Percentiles rank a stretch among this genome's conserved stretches.
Evolutionary conservation across 495 filamentous ascomycete species (phyloP).

Genomic region (Aspergillus bertholletiae): DNA sequence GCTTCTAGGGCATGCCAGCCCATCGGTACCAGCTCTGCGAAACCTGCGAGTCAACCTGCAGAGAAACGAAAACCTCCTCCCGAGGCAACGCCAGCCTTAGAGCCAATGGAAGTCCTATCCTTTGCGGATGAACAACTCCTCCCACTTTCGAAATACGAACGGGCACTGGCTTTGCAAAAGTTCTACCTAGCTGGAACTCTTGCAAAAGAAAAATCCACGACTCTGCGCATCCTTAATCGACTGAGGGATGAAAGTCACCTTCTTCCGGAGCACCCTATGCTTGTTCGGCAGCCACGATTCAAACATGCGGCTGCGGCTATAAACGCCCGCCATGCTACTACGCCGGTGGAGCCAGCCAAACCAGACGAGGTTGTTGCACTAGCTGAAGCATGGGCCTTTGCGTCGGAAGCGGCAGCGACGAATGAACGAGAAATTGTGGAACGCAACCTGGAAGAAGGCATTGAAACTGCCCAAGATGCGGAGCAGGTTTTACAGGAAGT

Average conservation of each 20-base stretch:
- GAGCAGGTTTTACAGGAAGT: constrained; percentile 29
- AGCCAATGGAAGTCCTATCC: constrained; percentile 38
- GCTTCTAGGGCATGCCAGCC: constrained; percentile 37
- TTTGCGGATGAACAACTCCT: constrained; percentile 55
- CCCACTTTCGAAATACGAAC: constrained; percentile 59
- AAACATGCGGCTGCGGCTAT: constrained; percentile 37
- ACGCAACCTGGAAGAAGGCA: constrained; percentile 31
- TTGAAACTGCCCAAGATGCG: constrained; percentile 29
- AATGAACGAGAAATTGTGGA: constrained; percentile 35
- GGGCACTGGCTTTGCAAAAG: constrained; percentile 59
- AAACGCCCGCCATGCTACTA: constrained; percentile 17
- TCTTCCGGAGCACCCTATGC: constrained; percentile 57
- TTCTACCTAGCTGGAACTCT: constrained; percentile 57
- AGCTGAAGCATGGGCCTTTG: constrained; percentile 50
- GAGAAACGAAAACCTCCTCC: constrained; percentile 13
- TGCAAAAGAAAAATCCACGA: constrained; percentile 53
- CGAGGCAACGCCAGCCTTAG: constrained; percentile 15
- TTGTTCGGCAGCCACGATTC: constrained; percentile 41
- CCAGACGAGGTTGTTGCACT: constrained; percentile 31
- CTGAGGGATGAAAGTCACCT: constrained; percentile 68
- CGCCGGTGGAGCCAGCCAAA: constrained; percentile 13
- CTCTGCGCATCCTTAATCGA: constrained; percentile 53
- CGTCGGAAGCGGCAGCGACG: constrained; percentile 36
- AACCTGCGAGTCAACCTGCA: constrained; percentile 25
- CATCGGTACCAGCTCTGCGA: constrained; percentile 19